These are phyloP conservation scores for Fragaria iinumae DNA, from an alignment of 306 rosid genomes.

Conservation along the genomic window DNA sequence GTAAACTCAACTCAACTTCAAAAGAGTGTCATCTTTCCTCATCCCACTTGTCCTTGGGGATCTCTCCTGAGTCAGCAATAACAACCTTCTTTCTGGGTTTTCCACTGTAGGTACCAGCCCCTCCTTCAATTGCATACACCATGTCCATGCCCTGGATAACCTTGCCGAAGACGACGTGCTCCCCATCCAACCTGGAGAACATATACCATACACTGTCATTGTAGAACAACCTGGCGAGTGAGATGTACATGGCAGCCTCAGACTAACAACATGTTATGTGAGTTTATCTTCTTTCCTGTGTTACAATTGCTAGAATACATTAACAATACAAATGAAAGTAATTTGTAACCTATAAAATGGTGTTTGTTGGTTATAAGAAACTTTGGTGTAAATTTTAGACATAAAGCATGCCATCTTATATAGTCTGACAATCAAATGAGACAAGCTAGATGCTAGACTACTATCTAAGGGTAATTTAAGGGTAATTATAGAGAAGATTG, in stretches of 20 bases:
- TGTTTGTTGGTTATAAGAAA: background rate
- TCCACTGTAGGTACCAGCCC: constrained; percentile 81
- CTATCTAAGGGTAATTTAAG: background rate
- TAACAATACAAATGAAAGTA: background rate
- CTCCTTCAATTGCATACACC: constrained; percentile 78
- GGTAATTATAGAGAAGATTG: constrained; percentile 2
- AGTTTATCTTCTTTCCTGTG: background rate
- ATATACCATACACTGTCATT: constrained; percentile 5
- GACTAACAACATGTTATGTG: background rate
- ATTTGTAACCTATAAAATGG: background rate
- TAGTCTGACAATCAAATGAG: background rate
- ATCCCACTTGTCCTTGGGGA: constrained; percentile 63
- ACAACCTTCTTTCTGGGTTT: constrained; percentile 78
- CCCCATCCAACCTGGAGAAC: constrained; percentile 76
- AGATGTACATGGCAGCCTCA: background rate
- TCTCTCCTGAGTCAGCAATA: constrained; percentile 70
- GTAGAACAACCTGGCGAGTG: background rate
- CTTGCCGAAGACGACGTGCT: constrained; percentile 79
- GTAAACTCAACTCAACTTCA: constrained; percentile 19
- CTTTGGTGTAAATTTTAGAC: background rate
- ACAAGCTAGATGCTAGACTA: background rate
- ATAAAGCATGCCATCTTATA: background rate
- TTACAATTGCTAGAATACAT: background rate
- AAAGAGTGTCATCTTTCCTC: constrained; percentile 48
- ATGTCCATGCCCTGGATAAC: constrained; percentile 82